These are phyloP conservation scores for Echites panduratus DNA, from an alignment of 257 asterid genomes.

Conservation along the genomic window DNA sequence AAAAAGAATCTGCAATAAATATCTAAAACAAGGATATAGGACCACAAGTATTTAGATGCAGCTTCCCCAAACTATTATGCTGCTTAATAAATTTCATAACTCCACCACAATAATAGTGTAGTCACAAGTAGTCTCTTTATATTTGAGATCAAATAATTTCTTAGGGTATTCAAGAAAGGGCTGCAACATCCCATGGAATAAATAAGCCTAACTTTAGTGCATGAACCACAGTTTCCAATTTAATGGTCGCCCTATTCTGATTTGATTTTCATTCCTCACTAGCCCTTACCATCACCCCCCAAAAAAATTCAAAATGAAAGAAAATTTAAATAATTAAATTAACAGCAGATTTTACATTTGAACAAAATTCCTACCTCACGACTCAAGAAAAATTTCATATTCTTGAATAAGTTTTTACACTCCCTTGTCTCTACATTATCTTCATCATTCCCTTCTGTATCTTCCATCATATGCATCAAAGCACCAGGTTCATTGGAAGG, in stretches of 20 bases:
- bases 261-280: not conserved
- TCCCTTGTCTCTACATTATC: slow-evolving; percentile 68
- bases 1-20: not conserved
- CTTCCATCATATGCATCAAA: slow-evolving; percentile 70
- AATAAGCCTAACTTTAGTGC: not conserved
- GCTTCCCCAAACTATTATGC: not conserved
- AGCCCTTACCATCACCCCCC: not conserved
- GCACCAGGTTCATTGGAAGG: slow-evolving; percentile 90
- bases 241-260: not conserved
- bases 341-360: not conserved
- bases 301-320: not conserved
- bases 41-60: not conserved
- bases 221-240: not conserved
- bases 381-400: slow-evolving; percentile 69
- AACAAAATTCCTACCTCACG: slow-evolving; percentile 62
- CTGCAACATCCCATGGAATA: not conserved
- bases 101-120: too few relatives aligned
- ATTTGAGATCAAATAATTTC: not conserved
- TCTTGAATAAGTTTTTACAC: slow-evolving; percentile 68
- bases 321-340: not conserved
- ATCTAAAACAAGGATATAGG: not conserved
- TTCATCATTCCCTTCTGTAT: slow-evolving; percentile 48
- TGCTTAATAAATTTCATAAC: too few relatives aligned
- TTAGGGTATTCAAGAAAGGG: not conserved
- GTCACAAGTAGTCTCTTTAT: not conserved